Evolutionary conservation across 345 rosid genomes (phyloP), one percentile per base, ranked within the genome.

Genomic region (Streptanthus diversifolius): DNA sequence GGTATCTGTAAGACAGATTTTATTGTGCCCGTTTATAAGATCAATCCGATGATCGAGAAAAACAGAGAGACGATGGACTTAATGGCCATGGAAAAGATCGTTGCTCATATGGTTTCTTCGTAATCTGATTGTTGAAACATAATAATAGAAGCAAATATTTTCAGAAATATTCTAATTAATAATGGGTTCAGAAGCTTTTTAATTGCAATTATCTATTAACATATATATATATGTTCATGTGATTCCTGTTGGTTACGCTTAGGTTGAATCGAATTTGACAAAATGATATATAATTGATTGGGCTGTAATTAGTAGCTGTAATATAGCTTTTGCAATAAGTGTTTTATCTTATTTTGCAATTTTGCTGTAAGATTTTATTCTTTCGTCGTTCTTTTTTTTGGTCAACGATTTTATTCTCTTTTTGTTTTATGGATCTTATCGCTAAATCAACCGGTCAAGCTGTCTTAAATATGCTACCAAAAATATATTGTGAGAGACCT

Each of bases 1-100:
- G 37, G 51, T 53, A 25, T 76, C 0, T 76, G 79, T 53, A 76
- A 76, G 66, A 53, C 75, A 7, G 45, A 45, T 44, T 69, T 69
- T 9, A 44, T 4, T 35, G 65, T 76, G 8, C 45, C 71, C 0
- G 48, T 65, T 54, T 62, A 17, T 27, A 1, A 45, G 11, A 63
- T 55, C 29, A 76, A 76, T 45, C 79, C 75, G 5, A 0, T 76
- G 59, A 35, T 63, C 37, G 66, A 53, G 53, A 76, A 10, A 37
- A 76, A 70, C 5, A 55, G 59, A 55, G 10, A 45, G 41, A 63
- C 35, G 3, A 11, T 10, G 29, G 64, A 63, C 22, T 76, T 76
- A 29, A 4, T 15, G 10, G 12, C 36, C 37, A 63, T 70, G 65
- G 75, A 12, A 35, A 25, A 63, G 3, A 69, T 69, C 10, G 51